phyloP scores from a whole-genome alignment of 805 yeast species.

The Ogataea angusta region DNA sequence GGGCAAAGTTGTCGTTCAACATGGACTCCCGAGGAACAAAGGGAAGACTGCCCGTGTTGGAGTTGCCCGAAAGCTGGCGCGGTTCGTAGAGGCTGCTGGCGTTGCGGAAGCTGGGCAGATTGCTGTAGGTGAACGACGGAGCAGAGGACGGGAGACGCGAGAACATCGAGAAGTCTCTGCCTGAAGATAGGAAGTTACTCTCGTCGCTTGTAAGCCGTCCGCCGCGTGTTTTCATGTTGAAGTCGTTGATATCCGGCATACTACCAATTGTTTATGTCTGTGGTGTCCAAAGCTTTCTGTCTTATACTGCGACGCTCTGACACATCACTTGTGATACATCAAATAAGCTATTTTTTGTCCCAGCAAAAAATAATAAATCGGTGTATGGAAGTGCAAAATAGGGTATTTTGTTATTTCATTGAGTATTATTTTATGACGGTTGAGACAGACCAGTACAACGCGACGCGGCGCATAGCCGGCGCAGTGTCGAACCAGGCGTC shows the following conservation, averaged over 20 bases:
- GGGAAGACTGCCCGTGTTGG: conserved; percentile 13
- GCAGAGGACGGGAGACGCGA: conserved; percentile 13
- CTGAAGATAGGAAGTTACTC: conserved; percentile 4
- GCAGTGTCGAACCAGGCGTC: not conserved
- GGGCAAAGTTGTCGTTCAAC: conserved; percentile 9
- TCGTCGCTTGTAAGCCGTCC: conserved; percentile 2
- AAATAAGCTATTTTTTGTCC: conserved; percentile 2
- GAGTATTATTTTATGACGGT: conserved; percentile 5
- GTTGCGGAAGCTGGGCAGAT: conserved; percentile 18
- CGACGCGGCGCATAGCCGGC: conserved; percentile 6
- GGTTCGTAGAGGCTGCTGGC: conserved; percentile 8
- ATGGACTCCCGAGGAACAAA: conserved; percentile 19
- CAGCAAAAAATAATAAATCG: not conserved
- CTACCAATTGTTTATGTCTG: not conserved
- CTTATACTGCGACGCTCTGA: conserved; percentile 5
- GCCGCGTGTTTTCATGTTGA: conserved; percentile 10
- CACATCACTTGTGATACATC: conserved; percentile 9
- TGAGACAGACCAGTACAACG: conserved; percentile 6
- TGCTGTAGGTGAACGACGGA: conserved; percentile 18
- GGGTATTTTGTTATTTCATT: not conserved
- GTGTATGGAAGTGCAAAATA: conserved; percentile 1
- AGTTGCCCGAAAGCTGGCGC: conserved; percentile 11
- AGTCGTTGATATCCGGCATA: conserved; percentile 12
- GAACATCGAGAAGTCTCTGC: conserved; percentile 13
- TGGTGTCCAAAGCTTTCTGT: not conserved